A percentile compares a stretch with the other conserved stretches of the same genome.
Evolutionary conservation across 164 flowering plant genomes (phyloP).

Genomic region (Saururus chinensis): DNA sequence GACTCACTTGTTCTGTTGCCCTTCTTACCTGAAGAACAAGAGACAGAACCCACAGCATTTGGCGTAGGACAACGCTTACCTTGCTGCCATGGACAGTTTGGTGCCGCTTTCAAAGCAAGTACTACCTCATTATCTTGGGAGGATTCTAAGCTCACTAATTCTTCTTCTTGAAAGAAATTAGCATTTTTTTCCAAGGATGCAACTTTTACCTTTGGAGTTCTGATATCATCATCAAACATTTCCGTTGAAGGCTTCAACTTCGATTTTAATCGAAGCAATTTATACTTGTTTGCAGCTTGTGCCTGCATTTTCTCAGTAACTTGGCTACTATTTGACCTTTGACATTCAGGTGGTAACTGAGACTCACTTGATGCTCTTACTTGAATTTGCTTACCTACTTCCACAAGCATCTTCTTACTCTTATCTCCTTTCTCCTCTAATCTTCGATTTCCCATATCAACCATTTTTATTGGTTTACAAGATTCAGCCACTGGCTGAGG

Average conservation of each 20-base stretch:
- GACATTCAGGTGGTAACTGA: neutral
- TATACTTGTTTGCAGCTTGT: neutral
- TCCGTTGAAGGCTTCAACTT: neutral
- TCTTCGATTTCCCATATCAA: too few relatives aligned
- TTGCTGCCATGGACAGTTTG: conserved; percentile 37
- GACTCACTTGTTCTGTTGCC: too few relatives aligned
- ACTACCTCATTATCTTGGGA: conserved; percentile 20
- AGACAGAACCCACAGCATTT: neutral
- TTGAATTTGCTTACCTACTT: neutral
- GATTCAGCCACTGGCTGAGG: too few relatives aligned
- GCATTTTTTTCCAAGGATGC: neutral
- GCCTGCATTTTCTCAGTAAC: neutral
- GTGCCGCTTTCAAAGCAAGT: conserved; percentile 40
- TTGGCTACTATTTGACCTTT: neutral
- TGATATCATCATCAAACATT: neutral
- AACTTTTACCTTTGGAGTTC: neutral
- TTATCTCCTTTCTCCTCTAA: too few relatives aligned
- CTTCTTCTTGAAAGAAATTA: conserved; percentile 5
- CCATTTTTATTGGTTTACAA: too few relatives aligned
- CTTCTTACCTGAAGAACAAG: neutral
- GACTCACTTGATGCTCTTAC: neutral
- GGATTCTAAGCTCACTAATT: conserved; percentile 3
- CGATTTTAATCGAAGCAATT: neutral
- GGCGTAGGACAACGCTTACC: conserved; percentile 14
- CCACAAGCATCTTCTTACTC: too few relatives aligned